Conservation (phyloP, 2,329 filamentous ascomycete genomes). For the Colletotrichum orchidophilum region DNA sequence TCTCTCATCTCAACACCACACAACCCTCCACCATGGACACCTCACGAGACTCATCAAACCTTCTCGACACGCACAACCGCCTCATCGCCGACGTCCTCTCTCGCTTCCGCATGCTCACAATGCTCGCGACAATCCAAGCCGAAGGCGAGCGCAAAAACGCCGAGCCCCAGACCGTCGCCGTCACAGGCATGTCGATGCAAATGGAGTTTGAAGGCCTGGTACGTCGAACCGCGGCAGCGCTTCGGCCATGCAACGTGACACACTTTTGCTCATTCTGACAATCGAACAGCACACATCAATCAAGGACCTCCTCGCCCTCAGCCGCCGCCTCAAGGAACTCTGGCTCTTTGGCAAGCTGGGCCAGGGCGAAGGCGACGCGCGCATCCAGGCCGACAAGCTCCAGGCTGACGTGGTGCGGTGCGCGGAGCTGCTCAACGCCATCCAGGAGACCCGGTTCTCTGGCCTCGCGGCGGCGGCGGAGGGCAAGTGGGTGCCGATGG, state of each 20-base stretch:
- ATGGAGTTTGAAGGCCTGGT: constrained; percentile 56
- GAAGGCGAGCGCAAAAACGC: constrained; percentile 47
- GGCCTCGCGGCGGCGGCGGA: constrained; percentile 46
- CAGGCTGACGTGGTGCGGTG: constrained; percentile 48
- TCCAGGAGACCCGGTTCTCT: constrained; percentile 47
- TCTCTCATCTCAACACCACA: background rate
- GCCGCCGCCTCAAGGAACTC: constrained; percentile 55
- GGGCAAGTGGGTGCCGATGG: constrained; percentile 47
- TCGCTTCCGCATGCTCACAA: constrained; percentile 54
- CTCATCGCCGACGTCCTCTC: constrained; percentile 56
- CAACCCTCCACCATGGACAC: constrained; percentile 15
- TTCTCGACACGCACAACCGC: constrained; percentile 52
- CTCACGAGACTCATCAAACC: constrained; percentile 30
- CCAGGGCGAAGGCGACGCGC: constrained; percentile 46
- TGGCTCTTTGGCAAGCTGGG: constrained; percentile 56
- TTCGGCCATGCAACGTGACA: too few species aligned
- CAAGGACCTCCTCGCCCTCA: constrained; percentile 55
- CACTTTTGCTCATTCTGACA: too few species aligned
- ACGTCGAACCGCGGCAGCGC: too few species aligned
- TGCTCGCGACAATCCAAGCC: constrained; percentile 54
- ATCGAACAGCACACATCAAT: constrained; percentile 55
- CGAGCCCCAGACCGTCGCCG: constrained; percentile 52
- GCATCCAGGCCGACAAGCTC: constrained; percentile 47
- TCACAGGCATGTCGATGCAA: constrained; percentile 54
- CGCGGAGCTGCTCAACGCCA: constrained; percentile 44